A percentile compares a stretch with the other conserved stretches of the same genome.
phyloP scores from a whole-genome alignment of 805 yeast species.

The Cyberlindnera suaveolens region DNA sequence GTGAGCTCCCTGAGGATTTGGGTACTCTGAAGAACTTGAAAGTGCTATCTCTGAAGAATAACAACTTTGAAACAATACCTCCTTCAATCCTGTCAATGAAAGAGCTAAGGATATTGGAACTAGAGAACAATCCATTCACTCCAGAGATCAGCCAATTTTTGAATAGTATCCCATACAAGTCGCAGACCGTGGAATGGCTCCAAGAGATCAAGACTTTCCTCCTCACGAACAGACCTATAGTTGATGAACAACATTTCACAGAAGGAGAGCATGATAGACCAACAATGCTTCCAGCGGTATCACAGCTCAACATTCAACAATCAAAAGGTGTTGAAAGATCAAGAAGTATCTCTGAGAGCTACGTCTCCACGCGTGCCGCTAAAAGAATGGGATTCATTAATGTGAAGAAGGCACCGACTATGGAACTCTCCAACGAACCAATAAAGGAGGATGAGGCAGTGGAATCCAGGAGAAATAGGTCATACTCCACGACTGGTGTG shows the following conservation, averaged over 20 bases:
- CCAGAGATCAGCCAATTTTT: slow-evolving; percentile 39
- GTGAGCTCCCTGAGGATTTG: slow-evolving; percentile 40
- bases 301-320: background rate
- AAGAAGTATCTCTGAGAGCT: slow-evolving; percentile 35
- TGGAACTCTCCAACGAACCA: slow-evolving; percentile 15
- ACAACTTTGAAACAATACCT: slow-evolving; percentile 50
- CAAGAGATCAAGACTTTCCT: slow-evolving; percentile 14
- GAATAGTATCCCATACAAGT: slow-evolving; percentile 27
- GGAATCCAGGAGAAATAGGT: slow-evolving; percentile 18
- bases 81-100: slow-evolving; percentile 44
- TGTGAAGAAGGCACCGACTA: slow-evolving; percentile 33
- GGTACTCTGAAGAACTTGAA: slow-evolving; percentile 38
- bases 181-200: slow-evolving; percentile 39
- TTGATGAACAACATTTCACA: slow-evolving; percentile 2
- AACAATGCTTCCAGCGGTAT: background rate
- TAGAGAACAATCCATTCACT: slow-evolving; percentile 56
- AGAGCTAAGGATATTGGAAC: slow-evolving; percentile 50
- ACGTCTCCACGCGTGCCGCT: slow-evolving; percentile 56
- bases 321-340: slow-evolving; percentile 19
- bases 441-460: slow-evolving; percentile 21
- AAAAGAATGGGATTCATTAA: slow-evolving; percentile 68
- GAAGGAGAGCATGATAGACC: background rate
- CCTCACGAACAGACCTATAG: background rate
- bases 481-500: slow-evolving; percentile 13
- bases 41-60: slow-evolving; percentile 56